Conservation (phyloP, 441 rosid genomes). For the Populus tomentosa region DNA sequence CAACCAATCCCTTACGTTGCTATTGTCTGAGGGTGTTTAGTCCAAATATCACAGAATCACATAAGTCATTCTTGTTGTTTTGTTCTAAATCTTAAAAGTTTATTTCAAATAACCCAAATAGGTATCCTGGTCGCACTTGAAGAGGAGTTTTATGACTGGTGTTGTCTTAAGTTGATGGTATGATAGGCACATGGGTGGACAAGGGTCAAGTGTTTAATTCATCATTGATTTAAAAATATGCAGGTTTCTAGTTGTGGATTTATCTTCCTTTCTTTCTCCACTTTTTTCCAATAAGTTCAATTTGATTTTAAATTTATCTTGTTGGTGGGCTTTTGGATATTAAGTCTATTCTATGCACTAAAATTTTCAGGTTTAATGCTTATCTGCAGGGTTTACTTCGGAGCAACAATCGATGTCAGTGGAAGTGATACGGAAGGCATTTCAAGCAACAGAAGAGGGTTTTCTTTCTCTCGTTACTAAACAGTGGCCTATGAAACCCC, state of each 20-base stretch:
- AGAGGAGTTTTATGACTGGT: not conserved
- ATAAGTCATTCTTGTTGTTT: not conserved
- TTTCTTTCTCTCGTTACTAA: slow-evolving; percentile 67
- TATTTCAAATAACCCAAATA: not conserved
- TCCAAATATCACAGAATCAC: not conserved
- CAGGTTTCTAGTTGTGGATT: not conserved
- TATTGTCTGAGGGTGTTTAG: not conserved
- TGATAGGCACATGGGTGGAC: not conserved
- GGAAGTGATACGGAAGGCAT: slow-evolving; percentile 78
- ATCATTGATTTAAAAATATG: not conserved
- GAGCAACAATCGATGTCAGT: slow-evolving; percentile 82
- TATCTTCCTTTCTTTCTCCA: not conserved
- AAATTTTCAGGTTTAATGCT: not conserved
- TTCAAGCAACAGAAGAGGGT: slow-evolving; percentile 93
- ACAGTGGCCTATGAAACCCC: slow-evolving; percentile 77
- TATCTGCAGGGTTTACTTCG: slow-evolving; percentile 61
- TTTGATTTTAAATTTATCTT: not conserved
- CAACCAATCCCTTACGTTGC: not conserved
- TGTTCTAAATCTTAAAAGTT: not conserved
- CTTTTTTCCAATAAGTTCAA: not conserved
- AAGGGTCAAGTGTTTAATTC: not conserved
- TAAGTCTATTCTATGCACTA: slow-evolving; percentile 6
- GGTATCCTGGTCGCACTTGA: not conserved
- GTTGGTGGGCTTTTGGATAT: not conserved
- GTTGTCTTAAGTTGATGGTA: not conserved